Conservation (phyloP, 1,284 basidiomycete species). For the Trametes polyzona region DNA sequence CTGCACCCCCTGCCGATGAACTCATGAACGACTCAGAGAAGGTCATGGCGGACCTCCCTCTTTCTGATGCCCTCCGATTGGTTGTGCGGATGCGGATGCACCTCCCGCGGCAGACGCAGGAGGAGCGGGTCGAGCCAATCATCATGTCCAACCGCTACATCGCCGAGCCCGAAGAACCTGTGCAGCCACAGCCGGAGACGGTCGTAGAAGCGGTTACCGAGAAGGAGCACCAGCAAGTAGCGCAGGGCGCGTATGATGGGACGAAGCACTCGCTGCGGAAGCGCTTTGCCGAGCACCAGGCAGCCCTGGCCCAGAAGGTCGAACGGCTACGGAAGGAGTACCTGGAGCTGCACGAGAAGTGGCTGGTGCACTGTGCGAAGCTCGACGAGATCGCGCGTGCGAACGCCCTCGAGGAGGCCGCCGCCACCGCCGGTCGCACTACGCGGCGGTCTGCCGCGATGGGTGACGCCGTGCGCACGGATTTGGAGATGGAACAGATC, state of each 20-base stretch:
- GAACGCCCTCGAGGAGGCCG: conserved; percentile 46
- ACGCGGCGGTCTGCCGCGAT: conserved; percentile 78
- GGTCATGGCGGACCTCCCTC: conserved; percentile 34
- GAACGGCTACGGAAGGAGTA: conserved; percentile 69
- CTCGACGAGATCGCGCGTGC: conserved; percentile 56
- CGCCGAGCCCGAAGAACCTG: conserved; percentile 32
- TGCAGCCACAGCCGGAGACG: conserved; percentile 35
- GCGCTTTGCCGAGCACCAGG: conserved; percentile 57
- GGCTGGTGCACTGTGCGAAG: conserved; percentile 70
- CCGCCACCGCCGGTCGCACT: conserved; percentile 61
- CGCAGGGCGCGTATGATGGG: conserved; percentile 42
- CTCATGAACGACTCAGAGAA: conserved; percentile 3
- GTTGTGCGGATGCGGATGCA: conserved; percentile 63
- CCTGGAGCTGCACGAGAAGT: conserved; percentile 65
- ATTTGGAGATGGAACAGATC: conserved; percentile 97
- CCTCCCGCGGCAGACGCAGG: conserved; percentile 60
- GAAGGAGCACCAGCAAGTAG: conserved; percentile 39
- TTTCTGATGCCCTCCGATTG: conserved; percentile 61
- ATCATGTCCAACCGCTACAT: conserved; percentile 60
- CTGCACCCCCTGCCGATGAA: conserved; percentile 1
- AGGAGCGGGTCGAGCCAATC: conserved; percentile 64
- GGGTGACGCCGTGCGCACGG: conserved; percentile 92
- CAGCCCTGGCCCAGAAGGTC: conserved; percentile 56
- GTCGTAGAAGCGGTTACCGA: conserved; percentile 52
- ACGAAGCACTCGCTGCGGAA: conserved; percentile 54